phyloP scores from a whole-genome alignment of 192 early-diverging fungal genomes.

The Mortierella antarctica region DNA sequence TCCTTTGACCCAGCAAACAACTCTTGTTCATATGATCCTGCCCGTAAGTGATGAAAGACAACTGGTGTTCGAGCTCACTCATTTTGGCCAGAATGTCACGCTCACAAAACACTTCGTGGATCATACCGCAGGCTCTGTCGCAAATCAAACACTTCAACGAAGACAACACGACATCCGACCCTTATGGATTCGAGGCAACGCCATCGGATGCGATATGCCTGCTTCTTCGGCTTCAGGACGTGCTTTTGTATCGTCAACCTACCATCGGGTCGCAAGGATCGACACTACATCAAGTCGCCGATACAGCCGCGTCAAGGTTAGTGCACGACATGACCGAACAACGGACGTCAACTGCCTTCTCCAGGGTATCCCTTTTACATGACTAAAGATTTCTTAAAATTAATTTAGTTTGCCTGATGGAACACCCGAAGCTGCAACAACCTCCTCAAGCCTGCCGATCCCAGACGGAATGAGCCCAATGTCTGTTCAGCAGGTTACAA shows the following conservation, averaged over 20 bases:
- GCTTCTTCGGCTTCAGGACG: slow-evolving; percentile 66
- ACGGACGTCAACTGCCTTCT: too few species aligned
- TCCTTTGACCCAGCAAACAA: slow-evolving; percentile 66
- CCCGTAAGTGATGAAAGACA: slow-evolving; percentile 61
- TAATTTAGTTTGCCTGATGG: slow-evolving; percentile 12
- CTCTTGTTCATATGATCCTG: slow-evolving; percentile 72
- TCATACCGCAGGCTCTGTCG: slow-evolving; percentile 46
- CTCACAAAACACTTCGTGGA: slow-evolving; percentile 26
- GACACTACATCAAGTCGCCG: background rate
- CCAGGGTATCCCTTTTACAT: too few species aligned
- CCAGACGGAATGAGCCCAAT: slow-evolving; percentile 69
- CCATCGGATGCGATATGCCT: slow-evolving; percentile 66
- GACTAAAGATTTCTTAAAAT: too few species aligned
- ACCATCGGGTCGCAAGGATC: slow-evolving; percentile 8
- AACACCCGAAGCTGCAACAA: slow-evolving; percentile 6
- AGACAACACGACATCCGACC: slow-evolving; percentile 57
- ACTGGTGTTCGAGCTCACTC: background rate
- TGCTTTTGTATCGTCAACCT: slow-evolving; percentile 72
- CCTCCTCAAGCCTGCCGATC: slow-evolving; percentile 3
- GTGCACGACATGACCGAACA: background rate
- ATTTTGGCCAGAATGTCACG: slow-evolving; percentile 16
- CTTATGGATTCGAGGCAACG: slow-evolving; percentile 66
- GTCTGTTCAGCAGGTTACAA: slow-evolving; percentile 71
- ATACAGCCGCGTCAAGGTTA: slow-evolving; percentile 16
- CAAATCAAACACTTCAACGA: slow-evolving; percentile 55